Percentiles rank a stretch among this genome's conserved stretches.
Conservation (phyloP, 2,329 filamentous ascomycete species). For the Fusarium sp. region DNA sequence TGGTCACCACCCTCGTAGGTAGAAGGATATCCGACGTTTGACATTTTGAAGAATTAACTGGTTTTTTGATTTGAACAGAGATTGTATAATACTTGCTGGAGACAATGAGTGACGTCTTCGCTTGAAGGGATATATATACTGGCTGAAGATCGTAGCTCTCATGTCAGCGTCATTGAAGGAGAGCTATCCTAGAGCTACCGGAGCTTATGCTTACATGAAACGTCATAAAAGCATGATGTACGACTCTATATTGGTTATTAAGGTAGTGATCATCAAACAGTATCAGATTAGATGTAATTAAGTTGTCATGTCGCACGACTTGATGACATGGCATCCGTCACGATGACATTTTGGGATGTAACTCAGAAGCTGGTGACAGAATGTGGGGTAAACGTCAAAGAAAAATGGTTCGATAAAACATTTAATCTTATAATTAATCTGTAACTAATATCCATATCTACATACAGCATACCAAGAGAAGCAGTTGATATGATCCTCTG, state of each 20-base stretch:
- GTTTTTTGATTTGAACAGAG: background rate
- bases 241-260: background rate
- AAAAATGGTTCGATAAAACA: fast-evolving
- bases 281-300: background rate
- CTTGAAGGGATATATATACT: background rate
- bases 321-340: background rate
- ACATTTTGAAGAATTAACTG: conserved; percentile 8
- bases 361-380: background rate
- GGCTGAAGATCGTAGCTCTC: background rate
- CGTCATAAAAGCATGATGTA: conserved; percentile 12
- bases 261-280: background rate
- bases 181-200: background rate
- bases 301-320: background rate
- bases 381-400: background rate
- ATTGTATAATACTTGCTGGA: background rate
- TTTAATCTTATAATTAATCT: fast-evolving
- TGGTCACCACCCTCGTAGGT: conserved; percentile 32
- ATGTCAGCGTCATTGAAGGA: conserved; percentile 29
- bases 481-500: background rate
- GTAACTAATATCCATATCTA: background rate
- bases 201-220: conserved; percentile 6
- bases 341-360: background rate
- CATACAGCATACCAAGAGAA: background rate
- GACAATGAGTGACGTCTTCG: too few species aligned
- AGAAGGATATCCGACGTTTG: conserved; percentile 25